Percentiles rank a stretch among this genome's conserved stretches.
Conservation (phyloP, 208 protist species). For the Leishmania mexicana region DNA sequence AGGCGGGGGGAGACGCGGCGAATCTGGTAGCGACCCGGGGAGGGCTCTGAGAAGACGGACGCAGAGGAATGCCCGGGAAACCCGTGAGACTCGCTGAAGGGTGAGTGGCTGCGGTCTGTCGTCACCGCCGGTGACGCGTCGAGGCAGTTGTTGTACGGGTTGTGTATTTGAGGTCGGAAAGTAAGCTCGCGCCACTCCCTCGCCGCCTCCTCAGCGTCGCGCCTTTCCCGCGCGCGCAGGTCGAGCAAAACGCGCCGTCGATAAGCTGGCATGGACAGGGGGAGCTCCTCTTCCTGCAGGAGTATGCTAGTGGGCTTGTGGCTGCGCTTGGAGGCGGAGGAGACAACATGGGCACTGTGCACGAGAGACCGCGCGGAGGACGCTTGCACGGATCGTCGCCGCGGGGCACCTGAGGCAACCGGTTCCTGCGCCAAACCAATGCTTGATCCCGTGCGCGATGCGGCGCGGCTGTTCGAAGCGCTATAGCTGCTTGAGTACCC, state of each 20-base stretch:
- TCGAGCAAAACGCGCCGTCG: slow-evolving; percentile 69
- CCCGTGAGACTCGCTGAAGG: slow-evolving; percentile 4
- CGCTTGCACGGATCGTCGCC: background rate
- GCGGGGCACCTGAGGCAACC: background rate
- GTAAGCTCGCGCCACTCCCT: slow-evolving; percentile 55
- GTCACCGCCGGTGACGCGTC: background rate
- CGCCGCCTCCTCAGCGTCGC: slow-evolving; percentile 55
- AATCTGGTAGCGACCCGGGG: slow-evolving; percentile 23
- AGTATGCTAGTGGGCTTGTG: slow-evolving; percentile 1
- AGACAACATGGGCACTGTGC: background rate
- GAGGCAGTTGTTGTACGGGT: slow-evolving; percentile 10
- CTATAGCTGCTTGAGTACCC: slow-evolving; percentile 15
- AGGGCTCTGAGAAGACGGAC: slow-evolving; percentile 15
- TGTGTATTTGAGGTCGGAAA: slow-evolving; percentile 48
- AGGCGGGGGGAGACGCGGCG: slow-evolving; percentile 21
- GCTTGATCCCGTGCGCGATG: background rate
- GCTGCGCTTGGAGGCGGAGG: slow-evolving; percentile 4
- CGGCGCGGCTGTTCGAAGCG: background rate
- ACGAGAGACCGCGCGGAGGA: slow-evolving; percentile 2
- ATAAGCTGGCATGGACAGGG: slow-evolving; percentile 49
- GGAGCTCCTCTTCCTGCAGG: slow-evolving; percentile 28
- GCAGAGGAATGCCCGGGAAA: slow-evolving; percentile 9
- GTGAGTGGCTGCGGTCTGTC: slow-evolving; percentile 26
- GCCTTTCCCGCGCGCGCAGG: slow-evolving; percentile 51
- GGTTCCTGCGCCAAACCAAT: background rate